phyloP scores from a whole-genome alignment of 2,329 filamentous ascomycete genomes.

The Chaetothyriales sp. region DNA sequence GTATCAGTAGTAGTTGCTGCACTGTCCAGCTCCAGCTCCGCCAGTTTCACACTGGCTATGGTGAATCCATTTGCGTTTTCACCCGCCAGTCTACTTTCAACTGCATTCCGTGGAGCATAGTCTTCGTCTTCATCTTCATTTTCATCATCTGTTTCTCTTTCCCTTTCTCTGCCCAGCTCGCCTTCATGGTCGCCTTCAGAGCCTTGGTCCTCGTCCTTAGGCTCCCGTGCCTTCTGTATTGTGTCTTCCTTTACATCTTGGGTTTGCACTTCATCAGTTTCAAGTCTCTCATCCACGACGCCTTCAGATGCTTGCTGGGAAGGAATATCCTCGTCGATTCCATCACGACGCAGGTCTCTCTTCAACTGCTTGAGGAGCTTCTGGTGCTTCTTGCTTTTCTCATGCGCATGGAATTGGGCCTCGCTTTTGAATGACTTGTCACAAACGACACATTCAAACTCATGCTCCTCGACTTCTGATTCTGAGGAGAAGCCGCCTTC shows the following conservation, averaged over 20 bases:
- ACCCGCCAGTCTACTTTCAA: slow-evolving; percentile 25
- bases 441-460: slow-evolving; percentile 49
- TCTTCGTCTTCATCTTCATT: slow-evolving; percentile 22
- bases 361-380: slow-evolving; percentile 71
- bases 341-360: slow-evolving; percentile 70
- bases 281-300: slow-evolving; percentile 30
- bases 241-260: slow-evolving; percentile 9
- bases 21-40: slow-evolving; percentile 11
- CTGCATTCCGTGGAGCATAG: slow-evolving; percentile 28
- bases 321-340: slow-evolving; percentile 31
- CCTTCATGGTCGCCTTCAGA: neutral
- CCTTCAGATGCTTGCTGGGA: neutral
- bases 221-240: neutral
- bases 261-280: slow-evolving; percentile 21
- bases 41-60: slow-evolving; percentile 8
- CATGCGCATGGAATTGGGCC: slow-evolving; percentile 78
- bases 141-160: slow-evolving; percentile 8
- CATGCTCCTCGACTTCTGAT: slow-evolving; percentile 35
- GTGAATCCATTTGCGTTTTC: slow-evolving; percentile 3
- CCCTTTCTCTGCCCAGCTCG: neutral
- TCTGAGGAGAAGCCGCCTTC: slow-evolving; percentile 33
- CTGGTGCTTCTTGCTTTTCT: slow-evolving; percentile 89
- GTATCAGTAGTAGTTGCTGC: slow-evolving; percentile 11
- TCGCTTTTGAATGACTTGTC: slow-evolving; percentile 68
- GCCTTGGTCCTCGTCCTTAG: slow-evolving; percentile 12